A percentile compares a stretch with the other conserved stretches of the same genome.
Evolutionary conservation across 176 grass and related monocot genomes (phyloP).

Genomic region (Triticum dicoccoides): DNA sequence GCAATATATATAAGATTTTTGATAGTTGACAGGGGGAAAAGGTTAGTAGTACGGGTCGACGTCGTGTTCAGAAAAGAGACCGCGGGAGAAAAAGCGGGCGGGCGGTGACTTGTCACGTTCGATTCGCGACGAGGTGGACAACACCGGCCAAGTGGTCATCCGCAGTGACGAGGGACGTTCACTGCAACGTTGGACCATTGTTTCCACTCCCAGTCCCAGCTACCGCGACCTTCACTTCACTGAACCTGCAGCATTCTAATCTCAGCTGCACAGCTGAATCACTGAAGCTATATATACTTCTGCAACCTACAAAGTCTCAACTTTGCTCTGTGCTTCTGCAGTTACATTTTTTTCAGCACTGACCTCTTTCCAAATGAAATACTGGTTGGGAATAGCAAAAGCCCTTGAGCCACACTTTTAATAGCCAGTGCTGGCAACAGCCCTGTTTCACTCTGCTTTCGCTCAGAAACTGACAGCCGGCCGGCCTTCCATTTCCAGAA

Average conservation of each 20-base stretch:
- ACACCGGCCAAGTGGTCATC: background rate
- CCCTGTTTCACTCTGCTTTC: background rate
- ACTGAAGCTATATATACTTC: background rate
- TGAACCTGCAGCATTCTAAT: background rate
- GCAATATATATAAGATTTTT: background rate
- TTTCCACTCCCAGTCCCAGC: background rate
- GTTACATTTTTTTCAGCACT: too few relatives aligned
- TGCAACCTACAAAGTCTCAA: too few relatives aligned
- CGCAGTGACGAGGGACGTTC: background rate
- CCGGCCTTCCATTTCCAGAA: too few relatives aligned
- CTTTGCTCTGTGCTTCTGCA: too few relatives aligned
- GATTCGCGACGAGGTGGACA: background rate
- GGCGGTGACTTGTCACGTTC: background rate
- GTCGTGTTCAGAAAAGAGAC: background rate
- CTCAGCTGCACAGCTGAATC: background rate
- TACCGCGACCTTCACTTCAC: background rate
- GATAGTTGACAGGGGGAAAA: background rate
- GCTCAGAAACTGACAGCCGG: too few relatives aligned
- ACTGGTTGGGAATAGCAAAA: too few relatives aligned
- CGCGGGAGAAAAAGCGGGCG: background rate
- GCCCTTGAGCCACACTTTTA: too few relatives aligned
- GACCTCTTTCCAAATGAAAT: too few relatives aligned
- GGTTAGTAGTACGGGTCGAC: background rate
- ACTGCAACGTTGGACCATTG: background rate
- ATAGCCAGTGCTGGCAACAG: too few relatives aligned